Base-by-base conservation (phyloP, 1,284 basidiomycete genomes). In the Flammula alnicola region DNA sequence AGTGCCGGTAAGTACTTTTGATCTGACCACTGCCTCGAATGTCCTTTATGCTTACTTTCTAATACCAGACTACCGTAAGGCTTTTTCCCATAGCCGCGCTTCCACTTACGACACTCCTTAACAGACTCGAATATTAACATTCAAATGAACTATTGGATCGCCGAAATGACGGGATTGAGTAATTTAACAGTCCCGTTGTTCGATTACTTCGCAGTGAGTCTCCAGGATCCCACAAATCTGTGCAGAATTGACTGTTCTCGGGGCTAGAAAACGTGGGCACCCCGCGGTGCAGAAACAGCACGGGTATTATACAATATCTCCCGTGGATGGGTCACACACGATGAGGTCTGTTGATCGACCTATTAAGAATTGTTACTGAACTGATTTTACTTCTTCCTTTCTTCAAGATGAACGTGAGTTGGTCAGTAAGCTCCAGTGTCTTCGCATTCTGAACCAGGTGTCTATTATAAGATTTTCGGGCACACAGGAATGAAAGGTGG, bases 91-190 rank as follows among this genome's bases (percentile, higher is more conserved):
- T 30, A 8, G 10, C 11, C 9, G 20, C 16, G 22, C 8, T 42
- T 20, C 29, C 2, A 16, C 17, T 35, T 22, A 29, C 32, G 27
- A 42, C 26, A 29, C 16, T 14, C 32, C 11, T 29, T 8, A 39
- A 33, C 35, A 88, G 86, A 89, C 61, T 76, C 86, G 17, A 88
- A 90, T 55, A 86, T 90, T 52, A 90, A 90, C 56, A 73, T 85
- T 33, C 87, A 90, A 63, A 89, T 88, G 87, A 89, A 88, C 60
- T 88, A 88, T 62, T 90, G 87, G 87, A 74, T 74, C 47, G 85
- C 86, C 4, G 86, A 89, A 59, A 79, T 81, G 69, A 85, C 82
- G 6, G 79, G 80, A 53, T 68, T 89, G 54, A 73, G 86, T 54
- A 77, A 86, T 12, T 74, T 78, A 1, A 59, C 67, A 12, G 73